Evolutionary conservation across 164 flowering plant genomes (phyloP).

Genomic region (Macadamia tetraphylla): DNA sequence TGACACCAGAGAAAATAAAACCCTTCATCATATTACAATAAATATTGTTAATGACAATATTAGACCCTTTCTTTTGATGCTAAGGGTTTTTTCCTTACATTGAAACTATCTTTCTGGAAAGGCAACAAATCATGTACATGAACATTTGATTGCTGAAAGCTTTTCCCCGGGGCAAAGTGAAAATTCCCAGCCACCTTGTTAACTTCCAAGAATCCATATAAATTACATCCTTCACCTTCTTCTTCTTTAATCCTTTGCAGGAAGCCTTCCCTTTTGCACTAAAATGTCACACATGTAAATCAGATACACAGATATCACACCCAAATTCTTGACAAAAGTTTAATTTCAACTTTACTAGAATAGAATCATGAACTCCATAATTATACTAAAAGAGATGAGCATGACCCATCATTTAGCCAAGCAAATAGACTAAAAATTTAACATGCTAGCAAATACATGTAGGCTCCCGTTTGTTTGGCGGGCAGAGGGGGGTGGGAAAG

Average conservation of each 20-base stretch:
- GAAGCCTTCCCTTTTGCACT: slow-evolving; percentile 94
- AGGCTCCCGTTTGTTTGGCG: too few species aligned
- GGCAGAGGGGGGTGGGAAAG: too few species aligned
- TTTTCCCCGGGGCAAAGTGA: slow-evolving; percentile 90
- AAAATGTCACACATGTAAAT: slow-evolving; percentile 10
- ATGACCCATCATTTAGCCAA: background rate
- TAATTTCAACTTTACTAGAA: background rate
- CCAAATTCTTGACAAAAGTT: background rate
- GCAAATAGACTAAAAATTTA: background rate
- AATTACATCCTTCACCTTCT: slow-evolving; percentile 90
- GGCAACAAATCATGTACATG: slow-evolving; percentile 69
- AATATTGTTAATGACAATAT: background rate
- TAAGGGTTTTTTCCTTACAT: slow-evolving; percentile 38
- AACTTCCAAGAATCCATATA: slow-evolving; percentile 81
- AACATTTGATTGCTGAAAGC: slow-evolving; percentile 75
- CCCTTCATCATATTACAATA: background rate
- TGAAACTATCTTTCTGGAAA: slow-evolving; percentile 68
- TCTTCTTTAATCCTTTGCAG: slow-evolving; percentile 74
- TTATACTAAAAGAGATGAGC: background rate
- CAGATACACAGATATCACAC: background rate
- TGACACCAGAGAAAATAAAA: background rate
- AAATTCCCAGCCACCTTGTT: slow-evolving; percentile 91
- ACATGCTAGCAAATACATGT: too few species aligned
- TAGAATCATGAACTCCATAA: background rate
- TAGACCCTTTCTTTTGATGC: background rate